These are phyloP conservation scores for Ceriops zippeliana DNA, from an alignment of 345 rosid genomes.

Conservation along the genomic window DNA sequence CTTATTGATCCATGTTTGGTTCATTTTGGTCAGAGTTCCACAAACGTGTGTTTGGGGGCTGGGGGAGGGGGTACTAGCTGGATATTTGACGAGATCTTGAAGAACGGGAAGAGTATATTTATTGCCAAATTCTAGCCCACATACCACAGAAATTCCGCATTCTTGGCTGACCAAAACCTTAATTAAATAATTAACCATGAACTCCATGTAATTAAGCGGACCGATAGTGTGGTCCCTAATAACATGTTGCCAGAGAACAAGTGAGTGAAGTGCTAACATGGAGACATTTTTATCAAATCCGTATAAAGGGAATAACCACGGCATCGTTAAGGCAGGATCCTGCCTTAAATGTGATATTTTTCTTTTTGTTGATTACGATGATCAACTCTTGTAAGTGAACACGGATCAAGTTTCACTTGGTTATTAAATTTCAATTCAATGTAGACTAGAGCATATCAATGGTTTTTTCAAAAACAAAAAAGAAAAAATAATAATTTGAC, in stretches of 20 bases:
- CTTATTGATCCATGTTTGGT: conserved; percentile 17
- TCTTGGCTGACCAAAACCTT: neutral
- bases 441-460: too few species aligned
- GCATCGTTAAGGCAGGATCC: conserved; percentile 56
- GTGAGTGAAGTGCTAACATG: conserved; percentile 11
- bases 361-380: neutral
- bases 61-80: conserved; percentile 29
- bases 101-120: conserved; percentile 30
- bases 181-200: neutral
- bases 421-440: neutral
- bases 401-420: conserved; percentile 23
- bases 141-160: conserved; percentile 25
- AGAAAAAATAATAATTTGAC: too few species aligned
- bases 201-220: conserved; percentile 8
- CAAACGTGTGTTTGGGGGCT: conserved; percentile 9
- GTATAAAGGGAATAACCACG: conserved; percentile 32
- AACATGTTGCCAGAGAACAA: conserved; percentile 21
- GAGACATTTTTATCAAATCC: conserved; percentile 39
- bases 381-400: conserved; percentile 14
- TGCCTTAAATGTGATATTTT: conserved; percentile 15
- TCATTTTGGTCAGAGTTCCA: conserved; percentile 32
- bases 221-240: conserved; percentile 42
- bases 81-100: conserved; percentile 25
- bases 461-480: too few species aligned
- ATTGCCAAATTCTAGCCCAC: conserved; percentile 22